Evolutionary conservation across 148 eudicot species (phyloP).

Genomic region (Nepenthes gracilis): DNA sequence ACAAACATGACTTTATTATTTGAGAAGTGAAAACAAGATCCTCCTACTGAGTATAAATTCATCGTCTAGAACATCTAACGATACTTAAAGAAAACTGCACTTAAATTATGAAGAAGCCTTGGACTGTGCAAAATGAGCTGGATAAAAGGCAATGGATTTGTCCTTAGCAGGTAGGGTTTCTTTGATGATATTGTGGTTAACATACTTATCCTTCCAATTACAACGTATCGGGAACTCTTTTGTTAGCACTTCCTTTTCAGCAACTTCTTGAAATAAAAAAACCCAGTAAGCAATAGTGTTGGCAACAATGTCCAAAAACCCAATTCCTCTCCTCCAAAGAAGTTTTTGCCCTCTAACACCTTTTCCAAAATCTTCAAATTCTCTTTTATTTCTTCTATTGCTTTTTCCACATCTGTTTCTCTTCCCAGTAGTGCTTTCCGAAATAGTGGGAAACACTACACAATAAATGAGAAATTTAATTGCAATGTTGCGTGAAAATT

Average conservation of each 20-base stretch:
- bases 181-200: conserved; percentile 5
- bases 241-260: background rate
- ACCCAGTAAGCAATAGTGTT: conserved; percentile 17
- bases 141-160: too few relatives aligned
- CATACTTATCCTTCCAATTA: conserved; percentile 8
- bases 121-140: too few relatives aligned
- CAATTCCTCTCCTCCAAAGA: conserved; percentile 24
- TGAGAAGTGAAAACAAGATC: too few relatives aligned
- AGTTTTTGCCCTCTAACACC: conserved; percentile 21
- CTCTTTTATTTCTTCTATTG: conserved; percentile 13
- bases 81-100: too few relatives aligned
- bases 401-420: conserved; percentile 16
- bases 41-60: too few relatives aligned
- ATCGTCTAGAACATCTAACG: too few relatives aligned
- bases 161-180: conserved; percentile 5
- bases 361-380: conserved; percentile 14
- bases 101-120: too few relatives aligned
- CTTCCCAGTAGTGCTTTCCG: conserved; percentile 14
- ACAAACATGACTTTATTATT: too few relatives aligned
- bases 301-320: conserved; percentile 21
- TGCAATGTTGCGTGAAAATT: too few relatives aligned
- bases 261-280: background rate
- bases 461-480: background rate
- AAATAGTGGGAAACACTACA: conserved; percentile 15
- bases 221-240: conserved; percentile 8